phyloP scores from a whole-genome alignment of 768 basidiomycete species.

The Rhizopogon roseolus region DNA sequence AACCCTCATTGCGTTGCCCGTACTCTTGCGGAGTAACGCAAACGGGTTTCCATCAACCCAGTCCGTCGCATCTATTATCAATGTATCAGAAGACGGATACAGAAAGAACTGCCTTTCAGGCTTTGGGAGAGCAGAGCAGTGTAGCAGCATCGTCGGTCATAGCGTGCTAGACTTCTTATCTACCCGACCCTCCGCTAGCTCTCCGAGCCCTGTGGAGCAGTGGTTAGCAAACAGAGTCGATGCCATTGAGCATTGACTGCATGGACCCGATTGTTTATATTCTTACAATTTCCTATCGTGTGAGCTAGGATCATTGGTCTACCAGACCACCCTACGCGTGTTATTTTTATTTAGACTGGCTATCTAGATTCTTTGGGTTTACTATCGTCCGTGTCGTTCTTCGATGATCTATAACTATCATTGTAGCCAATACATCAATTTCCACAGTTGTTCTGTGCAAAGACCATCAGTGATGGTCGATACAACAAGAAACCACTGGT shows the following conservation, averaged over 20 bases:
- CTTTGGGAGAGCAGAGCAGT: slow-evolving; percentile 77
- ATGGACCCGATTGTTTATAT: slow-evolving; percentile 1
- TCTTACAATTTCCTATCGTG: neutral
- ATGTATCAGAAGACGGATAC: slow-evolving; percentile 59
- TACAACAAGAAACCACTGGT: no score
- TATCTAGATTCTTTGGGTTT: neutral
- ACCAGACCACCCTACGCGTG: neutral
- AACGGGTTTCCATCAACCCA: neutral
- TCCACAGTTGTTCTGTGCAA: neutral
- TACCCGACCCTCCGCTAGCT: slow-evolving; percentile 26
- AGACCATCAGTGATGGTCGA: no score
- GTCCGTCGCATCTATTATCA: slow-evolving; percentile 40
- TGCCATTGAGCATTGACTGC: slow-evolving; percentile 13
- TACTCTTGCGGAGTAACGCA: slow-evolving; percentile 46
- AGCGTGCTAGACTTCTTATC: slow-evolving; percentile 50
- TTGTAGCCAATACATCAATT: neutral
- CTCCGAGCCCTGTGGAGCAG: slow-evolving; percentile 22
- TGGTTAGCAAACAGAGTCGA: slow-evolving; percentile 39
- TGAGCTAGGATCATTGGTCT: neutral
- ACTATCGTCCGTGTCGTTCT: neutral
- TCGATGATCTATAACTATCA: neutral
- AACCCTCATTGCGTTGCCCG: slow-evolving; percentile 67
- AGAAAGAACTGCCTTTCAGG: slow-evolving; percentile 65
- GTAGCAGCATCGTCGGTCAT: slow-evolving; percentile 52
- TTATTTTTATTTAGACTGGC: neutral